A percentile compares a stretch with the other conserved stretches of the same genome.
Conservation (phyloP, 441 rosid genomes). For the Metrosideros polymorpha region DNA sequence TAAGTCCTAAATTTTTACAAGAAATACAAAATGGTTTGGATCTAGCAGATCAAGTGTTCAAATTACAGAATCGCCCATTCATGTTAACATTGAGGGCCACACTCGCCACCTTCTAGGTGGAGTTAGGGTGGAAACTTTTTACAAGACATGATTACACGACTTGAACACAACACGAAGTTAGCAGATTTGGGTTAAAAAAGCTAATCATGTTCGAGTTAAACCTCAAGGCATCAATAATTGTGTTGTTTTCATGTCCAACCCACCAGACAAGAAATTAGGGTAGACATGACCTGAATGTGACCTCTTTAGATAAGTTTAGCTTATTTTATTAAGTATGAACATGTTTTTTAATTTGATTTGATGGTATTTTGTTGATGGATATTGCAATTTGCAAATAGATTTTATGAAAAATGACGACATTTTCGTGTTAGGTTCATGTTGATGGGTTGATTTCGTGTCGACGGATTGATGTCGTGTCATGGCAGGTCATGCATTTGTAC, state of each 20-base stretch:
- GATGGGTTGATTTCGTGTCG: not conserved
- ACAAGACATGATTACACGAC: not conserved
- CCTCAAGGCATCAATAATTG: not conserved
- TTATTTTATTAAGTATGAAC: not conserved
- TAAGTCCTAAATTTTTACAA: not conserved
- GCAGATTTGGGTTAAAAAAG: not conserved
- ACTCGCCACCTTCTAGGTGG: rapidly evolving
- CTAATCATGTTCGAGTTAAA: not conserved
- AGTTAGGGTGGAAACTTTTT: not conserved
- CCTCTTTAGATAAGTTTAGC: not conserved
- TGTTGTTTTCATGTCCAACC: not conserved
- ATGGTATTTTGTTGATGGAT: not conserved
- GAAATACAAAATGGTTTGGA: not conserved
- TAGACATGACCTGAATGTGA: not conserved
- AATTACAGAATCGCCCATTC: rapidly evolving
- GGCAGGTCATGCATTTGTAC: not conserved
- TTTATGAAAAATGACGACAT: not conserved
- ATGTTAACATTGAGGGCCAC: not conserved
- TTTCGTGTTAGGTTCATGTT: not conserved
- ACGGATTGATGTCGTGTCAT: not conserved
- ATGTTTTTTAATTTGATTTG: not conserved
- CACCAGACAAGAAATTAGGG: not conserved
- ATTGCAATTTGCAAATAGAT: not conserved
- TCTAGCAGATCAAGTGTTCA: not conserved
- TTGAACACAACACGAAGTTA: not conserved